Evolutionary conservation across 345 rosid genomes (phyloP), one percentile per base, ranked within the genome.

Genomic region (Populus deltoides): DNA sequence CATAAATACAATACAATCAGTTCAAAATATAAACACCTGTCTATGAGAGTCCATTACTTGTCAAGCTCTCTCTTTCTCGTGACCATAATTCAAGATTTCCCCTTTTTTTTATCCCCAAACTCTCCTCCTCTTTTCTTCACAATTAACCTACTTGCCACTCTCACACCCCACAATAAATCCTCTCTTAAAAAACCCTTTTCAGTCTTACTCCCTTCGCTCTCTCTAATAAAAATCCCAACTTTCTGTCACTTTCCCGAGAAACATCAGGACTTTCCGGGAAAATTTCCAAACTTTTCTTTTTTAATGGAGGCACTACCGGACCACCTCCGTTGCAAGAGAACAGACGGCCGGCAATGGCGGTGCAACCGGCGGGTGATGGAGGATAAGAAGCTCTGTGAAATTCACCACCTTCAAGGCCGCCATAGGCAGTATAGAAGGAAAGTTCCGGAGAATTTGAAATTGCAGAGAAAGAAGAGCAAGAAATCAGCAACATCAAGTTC

Each of bases 311-410:
- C 82, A 13, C 80, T 89, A 61, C 94, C 98, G n/a, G 97, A 96
- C 80, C 89, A 92, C 83, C 88, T 90, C 41, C 93, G 98, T 70
- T 96, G 99, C 75, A 91, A 91, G 71, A 83, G 99, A 68, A 93
- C 97, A 8, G 99, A 96, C 76, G 98, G 99, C 22, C 83, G 92
- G 85, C 90, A 89, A 84, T 93, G 99, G 99, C 83, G 99, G 84
- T 96, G 99, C 89, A 82, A 78, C 76, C 81, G 93, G 67, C 89
- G 88, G 25, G 98, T 92, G 33, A 73, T 85, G 87, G 94, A 88
- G 35, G 93, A 89, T 18, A 90, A 86, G 86, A 96, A 91, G 89
- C 91, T 92, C 77, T 96, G 98, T 68, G 98, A 96, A 77, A 67
- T 85, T 78, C 99, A 96, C 66, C 84, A 87, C 82, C 85, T 93